A percentile compares a stretch with the other conserved stretches of the same genome.
Conservation (phyloP, 495 filamentous ascomycete species). For the Rhypophila decipiens region DNA sequence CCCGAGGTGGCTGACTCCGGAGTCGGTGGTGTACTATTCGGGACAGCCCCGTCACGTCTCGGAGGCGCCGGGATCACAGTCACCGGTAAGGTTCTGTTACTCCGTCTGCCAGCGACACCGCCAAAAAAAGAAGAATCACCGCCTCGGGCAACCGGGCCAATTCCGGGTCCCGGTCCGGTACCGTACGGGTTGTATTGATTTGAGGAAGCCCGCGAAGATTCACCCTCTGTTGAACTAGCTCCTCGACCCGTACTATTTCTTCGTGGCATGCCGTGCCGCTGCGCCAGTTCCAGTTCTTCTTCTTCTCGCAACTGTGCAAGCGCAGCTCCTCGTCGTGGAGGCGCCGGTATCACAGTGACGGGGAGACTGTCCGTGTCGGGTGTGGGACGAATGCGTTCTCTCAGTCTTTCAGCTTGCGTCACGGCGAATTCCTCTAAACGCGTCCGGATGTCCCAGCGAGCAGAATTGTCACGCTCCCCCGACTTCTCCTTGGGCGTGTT, state of each 20-base stretch:
- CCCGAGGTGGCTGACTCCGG: too few species aligned
- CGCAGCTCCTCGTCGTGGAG: slow-evolving; percentile 38
- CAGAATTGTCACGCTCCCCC: not conserved
- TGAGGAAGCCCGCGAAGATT: not conserved
- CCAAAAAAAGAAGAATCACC: not conserved
- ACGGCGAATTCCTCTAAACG: slow-evolving; percentile 44
- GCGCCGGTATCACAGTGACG: slow-evolving; percentile 44
- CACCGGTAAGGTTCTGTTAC: not conserved
- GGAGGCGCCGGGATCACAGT: slow-evolving; percentile 1
- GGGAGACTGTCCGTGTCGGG: slow-evolving; percentile 44
- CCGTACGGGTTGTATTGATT: too few species aligned
- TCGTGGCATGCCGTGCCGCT: slow-evolving; percentile 1
- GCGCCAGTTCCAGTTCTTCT: slow-evolving; percentile 16
- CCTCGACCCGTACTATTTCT: not conserved
- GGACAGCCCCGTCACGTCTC: too few species aligned
- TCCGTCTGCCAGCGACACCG: not conserved
- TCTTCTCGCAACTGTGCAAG: slow-evolving; percentile 39
- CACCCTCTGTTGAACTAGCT: not conserved
- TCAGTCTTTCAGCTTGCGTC: slow-evolving; percentile 37
- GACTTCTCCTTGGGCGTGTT: not conserved
- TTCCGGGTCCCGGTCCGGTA: not conserved
- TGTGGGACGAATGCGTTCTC: slow-evolving; percentile 38
- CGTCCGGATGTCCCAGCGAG: slow-evolving; percentile 35
- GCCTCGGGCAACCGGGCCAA: not conserved
- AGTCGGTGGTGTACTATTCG: too few species aligned